Evolutionary conservation across 768 basidiomycete species (phyloP).

Genomic region (Mycena maculata): DNA sequence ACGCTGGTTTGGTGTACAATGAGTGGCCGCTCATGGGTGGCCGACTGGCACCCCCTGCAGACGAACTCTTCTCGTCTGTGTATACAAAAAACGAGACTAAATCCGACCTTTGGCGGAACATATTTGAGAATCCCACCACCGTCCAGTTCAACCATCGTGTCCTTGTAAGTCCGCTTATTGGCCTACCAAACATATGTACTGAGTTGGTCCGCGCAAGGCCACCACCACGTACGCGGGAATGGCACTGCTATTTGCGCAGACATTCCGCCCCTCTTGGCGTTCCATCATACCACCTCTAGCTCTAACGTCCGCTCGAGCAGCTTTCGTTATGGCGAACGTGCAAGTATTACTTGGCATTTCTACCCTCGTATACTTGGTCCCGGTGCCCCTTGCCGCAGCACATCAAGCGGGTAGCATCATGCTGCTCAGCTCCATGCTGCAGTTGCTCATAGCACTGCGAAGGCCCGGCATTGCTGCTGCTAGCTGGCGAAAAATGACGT

Average conservation of each 20-base stretch:
- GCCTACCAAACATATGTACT: background rate
- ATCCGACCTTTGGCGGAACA: constrained; percentile 91
- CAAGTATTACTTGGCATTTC: constrained; percentile 77
- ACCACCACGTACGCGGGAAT: constrained; percentile 84
- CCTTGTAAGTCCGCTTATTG: constrained; percentile 66
- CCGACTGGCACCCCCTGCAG: constrained; percentile 78
- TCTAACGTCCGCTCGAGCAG: constrained; percentile 61
- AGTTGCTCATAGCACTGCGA: constrained; percentile 77
- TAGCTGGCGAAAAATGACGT: constrained; percentile 59
- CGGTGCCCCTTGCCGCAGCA: constrained; percentile 89
- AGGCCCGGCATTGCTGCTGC: constrained; percentile 75
- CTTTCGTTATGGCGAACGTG: constrained; percentile 84
- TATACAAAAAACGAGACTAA: constrained; percentile 79
- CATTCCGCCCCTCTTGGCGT: constrained; percentile 67
- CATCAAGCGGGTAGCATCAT: constrained; percentile 97
- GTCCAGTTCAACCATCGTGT: constrained; percentile 97
- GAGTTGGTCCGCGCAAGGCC: constrained; percentile 61
- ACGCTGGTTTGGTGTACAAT: constrained; percentile 97
- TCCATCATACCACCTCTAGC: constrained; percentile 73
- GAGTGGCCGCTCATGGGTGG: constrained; percentile 98
- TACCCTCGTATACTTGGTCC: constrained; percentile 93
- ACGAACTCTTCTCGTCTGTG: constrained; percentile 81
- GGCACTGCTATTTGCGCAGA: constrained; percentile 69
- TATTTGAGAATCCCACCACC: constrained; percentile 97
- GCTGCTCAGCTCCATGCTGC: constrained; percentile 85